Conservation (phyloP, 2,329 filamentous ascomycete species). For the Stemphylium vesicarium region DNA sequence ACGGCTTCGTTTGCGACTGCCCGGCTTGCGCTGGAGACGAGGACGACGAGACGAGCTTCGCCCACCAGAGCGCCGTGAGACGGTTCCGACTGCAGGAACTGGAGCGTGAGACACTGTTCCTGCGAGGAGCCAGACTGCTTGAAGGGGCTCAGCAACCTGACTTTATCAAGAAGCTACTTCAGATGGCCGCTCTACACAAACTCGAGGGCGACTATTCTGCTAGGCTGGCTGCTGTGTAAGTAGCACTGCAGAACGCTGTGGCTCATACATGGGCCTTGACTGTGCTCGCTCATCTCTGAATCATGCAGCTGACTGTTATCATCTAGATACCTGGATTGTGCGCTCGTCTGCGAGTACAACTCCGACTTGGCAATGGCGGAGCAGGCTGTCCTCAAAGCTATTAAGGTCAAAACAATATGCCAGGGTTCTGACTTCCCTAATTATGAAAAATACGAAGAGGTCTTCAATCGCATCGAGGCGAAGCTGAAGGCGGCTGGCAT, state of each 20-base stretch:
- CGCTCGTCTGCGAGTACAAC: slow-evolving; percentile 36
- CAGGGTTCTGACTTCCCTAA: slow-evolving; percentile 39
- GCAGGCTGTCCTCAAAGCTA: slow-evolving; percentile 31
- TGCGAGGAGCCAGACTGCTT: slow-evolving; percentile 22
- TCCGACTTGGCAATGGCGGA: slow-evolving; percentile 31
- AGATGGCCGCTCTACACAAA: slow-evolving; percentile 37
- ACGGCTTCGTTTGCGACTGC: slow-evolving; percentile 49
- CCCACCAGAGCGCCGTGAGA: slow-evolving; percentile 38
- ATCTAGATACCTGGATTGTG: slow-evolving; percentile 41
- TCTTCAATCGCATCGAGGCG: slow-evolving; percentile 29
- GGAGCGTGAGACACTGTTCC: slow-evolving; percentile 33
- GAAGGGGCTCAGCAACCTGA: slow-evolving; percentile 18
- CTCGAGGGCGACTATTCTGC: slow-evolving; percentile 34
- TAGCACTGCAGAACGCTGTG: not conserved
- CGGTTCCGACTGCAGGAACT: slow-evolving; percentile 43
- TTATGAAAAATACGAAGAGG: slow-evolving; percentile 27
- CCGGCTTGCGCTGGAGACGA: slow-evolving; percentile 42
- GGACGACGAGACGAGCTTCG: slow-evolving; percentile 33
- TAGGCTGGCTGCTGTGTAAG: slow-evolving; percentile 37
- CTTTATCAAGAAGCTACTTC: slow-evolving; percentile 32
- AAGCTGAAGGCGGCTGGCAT: slow-evolving; percentile 1
- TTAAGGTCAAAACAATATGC: slow-evolving; percentile 34
- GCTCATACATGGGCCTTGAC: too few relatives aligned
- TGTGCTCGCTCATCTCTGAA: too few relatives aligned
- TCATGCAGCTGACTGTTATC: slow-evolving; percentile 1